A percentile compares a stretch with the other conserved stretches of the same genome.
These are phyloP conservation scores for Oryza punctata DNA, from an alignment of 176 grass and related monocot genomes.

Conservation along the genomic window DNA sequence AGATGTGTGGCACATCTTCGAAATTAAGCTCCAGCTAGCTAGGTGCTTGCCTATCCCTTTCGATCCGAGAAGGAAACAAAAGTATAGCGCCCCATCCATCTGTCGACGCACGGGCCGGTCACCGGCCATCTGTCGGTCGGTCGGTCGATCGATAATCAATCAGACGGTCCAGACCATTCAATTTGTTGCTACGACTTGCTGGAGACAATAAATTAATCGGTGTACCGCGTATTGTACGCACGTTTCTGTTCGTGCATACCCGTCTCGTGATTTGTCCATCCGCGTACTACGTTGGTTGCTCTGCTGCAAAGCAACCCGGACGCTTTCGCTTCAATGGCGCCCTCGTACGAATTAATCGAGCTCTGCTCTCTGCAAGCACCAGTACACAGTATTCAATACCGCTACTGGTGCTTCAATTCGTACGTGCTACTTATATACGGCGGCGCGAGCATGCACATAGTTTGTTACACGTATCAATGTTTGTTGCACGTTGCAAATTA, in stretches of 20 bases:
- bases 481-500: neutral
- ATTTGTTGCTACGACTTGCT: neutral
- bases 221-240: neutral
- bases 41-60: no score
- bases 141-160: neutral
- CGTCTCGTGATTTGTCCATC: no score
- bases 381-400: neutral
- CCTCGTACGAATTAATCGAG: neutral
- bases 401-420: neutral
- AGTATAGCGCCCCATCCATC: neutral
- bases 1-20: no score
- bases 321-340: neutral
- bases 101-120: neutral
- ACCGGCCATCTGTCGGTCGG: conserved; percentile 1
- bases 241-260: neutral
- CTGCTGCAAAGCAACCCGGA: neutral
- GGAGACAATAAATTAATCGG: no score
- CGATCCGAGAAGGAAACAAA: neutral
- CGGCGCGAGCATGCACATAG: neutral
- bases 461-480: neutral
- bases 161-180: neutral
- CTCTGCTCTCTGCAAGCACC: neutral
- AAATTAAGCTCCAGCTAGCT: no score
- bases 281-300: neutral
- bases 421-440: neutral